Conservation (phyloP, 2,329 filamentous ascomycete species). For the Chrysosporium queenslandicum region DNA sequence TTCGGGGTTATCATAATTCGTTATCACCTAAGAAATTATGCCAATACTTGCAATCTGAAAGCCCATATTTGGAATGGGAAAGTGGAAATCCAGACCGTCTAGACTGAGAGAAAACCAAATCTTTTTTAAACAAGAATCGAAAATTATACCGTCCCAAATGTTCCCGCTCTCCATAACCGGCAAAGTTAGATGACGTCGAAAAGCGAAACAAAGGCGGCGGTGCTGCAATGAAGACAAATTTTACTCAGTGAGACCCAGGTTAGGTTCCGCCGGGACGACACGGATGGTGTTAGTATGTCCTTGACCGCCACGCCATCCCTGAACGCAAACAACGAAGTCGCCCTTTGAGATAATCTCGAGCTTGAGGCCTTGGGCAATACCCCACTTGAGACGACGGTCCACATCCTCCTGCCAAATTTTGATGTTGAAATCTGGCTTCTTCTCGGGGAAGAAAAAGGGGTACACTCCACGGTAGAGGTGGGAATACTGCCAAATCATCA, state of each 20-base stretch:
- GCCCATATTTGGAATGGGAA: background rate
- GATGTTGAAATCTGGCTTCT: constrained; percentile 87
- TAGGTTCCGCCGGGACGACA: constrained; percentile 41
- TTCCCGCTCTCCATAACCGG: background rate
- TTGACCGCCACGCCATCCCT: constrained; percentile 58
- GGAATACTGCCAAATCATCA: constrained; percentile 50
- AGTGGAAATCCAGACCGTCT: background rate
- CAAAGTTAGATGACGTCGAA: background rate
- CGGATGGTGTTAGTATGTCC: constrained; percentile 57
- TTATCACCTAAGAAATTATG: background rate
- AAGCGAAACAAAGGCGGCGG: background rate
- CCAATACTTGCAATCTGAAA: background rate
- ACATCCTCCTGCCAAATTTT: constrained; percentile 99
- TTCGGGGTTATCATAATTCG: background rate
- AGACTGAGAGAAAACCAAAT: background rate
- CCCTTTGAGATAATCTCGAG: constrained; percentile 72
- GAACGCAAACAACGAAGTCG: constrained; percentile 57
- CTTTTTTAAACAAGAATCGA: background rate
- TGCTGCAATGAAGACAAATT: background rate
- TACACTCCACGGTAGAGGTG: constrained; percentile 98
- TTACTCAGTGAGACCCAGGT: constrained; percentile 29
- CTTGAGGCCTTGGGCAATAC: constrained; percentile 73
- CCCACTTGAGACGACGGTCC: constrained; percentile 95
- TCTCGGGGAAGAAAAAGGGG: constrained; percentile 87
- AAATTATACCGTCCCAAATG: background rate